phyloP scores from a whole-genome alignment of 108 stramenopile species.

The Cyclostephanos invisitatus region DNA sequence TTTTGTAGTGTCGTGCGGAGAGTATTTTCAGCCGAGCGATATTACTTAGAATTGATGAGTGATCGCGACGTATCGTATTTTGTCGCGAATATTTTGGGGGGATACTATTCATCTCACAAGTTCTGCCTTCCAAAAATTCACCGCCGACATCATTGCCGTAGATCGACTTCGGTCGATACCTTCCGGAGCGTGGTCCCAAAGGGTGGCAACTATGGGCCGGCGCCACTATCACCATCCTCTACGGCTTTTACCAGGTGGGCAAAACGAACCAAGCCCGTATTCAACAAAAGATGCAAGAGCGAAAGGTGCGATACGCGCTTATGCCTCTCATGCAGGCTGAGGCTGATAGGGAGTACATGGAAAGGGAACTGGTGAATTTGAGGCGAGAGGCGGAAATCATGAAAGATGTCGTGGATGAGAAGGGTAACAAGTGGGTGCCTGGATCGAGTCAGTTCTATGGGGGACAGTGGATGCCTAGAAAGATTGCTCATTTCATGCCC shows the following conservation, averaged over 20 bases:
- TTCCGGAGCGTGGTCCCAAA: slow-evolving; percentile 76
- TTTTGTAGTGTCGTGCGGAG: not conserved
- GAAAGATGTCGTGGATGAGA: slow-evolving; percentile 79
- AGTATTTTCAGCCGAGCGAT: not conserved
- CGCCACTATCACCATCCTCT: slow-evolving; percentile 55
- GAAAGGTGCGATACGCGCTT: slow-evolving; percentile 73
- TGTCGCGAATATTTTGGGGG: slow-evolving; percentile 1
- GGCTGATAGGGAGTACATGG: slow-evolving; percentile 73
- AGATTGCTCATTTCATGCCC: slow-evolving; percentile 38
- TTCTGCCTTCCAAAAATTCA: slow-evolving; percentile 3
- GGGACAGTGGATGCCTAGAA: slow-evolving; percentile 53
- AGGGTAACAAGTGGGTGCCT: slow-evolving; percentile 44
- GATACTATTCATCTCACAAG: not conserved
- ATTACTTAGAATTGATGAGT: not conserved
- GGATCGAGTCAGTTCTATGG: slow-evolving; percentile 39
- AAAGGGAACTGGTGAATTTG: slow-evolving; percentile 63
- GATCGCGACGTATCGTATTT: not conserved
- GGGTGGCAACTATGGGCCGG: slow-evolving; percentile 84
- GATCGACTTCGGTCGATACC: slow-evolving; percentile 51
- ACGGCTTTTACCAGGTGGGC: slow-evolving; percentile 79
- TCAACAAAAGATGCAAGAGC: slow-evolving; percentile 73
- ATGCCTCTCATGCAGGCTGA: slow-evolving; percentile 84
- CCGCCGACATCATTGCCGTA: not conserved
- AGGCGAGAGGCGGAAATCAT: slow-evolving; percentile 75
- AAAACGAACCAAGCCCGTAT: slow-evolving; percentile 61